Evolutionary conservation across 148 eudicot genomes (phyloP).

Genomic region (Rhododendron kiyosumense): DNA sequence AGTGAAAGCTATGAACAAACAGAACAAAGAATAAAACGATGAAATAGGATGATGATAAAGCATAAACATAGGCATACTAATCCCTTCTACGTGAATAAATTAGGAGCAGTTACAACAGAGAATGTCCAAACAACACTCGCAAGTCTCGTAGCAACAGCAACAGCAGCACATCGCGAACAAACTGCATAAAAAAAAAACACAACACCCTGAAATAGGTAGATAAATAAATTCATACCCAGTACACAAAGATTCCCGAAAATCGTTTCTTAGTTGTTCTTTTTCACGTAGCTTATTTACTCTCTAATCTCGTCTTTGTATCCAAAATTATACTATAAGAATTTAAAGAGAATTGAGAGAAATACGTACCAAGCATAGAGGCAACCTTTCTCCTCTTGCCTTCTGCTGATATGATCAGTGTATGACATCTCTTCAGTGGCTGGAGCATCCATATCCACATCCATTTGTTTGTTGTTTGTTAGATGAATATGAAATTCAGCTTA

Average conservation of each 20-base stretch:
- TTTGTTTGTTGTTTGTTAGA: not conserved
- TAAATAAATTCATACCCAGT: not conserved
- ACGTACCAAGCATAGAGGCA: constrained; percentile 55
- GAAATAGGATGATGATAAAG: not conserved
- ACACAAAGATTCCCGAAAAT: not conserved
- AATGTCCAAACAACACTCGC: constrained; percentile 33
- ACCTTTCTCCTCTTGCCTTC: constrained; percentile 44
- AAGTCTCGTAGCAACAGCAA: constrained; percentile 34
- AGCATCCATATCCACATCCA: constrained; percentile 1
- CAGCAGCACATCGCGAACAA: constrained; percentile 29
- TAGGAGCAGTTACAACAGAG: constrained; percentile 20
- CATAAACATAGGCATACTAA: not conserved
- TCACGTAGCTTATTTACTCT: not conserved
- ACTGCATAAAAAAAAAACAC: constrained; percentile 21
- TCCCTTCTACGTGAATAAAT: not conserved
- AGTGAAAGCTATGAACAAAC: not conserved
- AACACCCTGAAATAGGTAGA: not conserved
- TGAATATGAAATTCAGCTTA: not conserved
- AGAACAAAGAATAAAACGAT: not conserved
- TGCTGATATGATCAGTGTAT: constrained; percentile 38
- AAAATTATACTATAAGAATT: not conserved
- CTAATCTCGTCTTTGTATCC: not conserved
- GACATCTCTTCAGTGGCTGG: constrained; percentile 17
- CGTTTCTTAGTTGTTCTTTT: too few species aligned
- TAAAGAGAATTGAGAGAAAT: not conserved